Conservation (phyloP, 768 basidiomycete genomes). For the Naematelia aurantialba region DNA sequence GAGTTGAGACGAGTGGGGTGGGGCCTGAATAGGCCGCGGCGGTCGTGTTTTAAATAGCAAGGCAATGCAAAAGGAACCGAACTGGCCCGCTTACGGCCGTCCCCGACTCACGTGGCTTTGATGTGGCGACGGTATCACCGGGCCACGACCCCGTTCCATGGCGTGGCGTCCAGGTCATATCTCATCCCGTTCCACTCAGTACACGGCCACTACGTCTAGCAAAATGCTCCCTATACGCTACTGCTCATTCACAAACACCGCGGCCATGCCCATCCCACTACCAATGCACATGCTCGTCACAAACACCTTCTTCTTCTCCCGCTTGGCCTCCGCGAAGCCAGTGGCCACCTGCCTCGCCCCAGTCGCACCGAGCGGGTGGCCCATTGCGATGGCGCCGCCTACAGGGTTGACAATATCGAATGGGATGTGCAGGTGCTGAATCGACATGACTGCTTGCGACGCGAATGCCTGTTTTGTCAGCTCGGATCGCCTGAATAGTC, state of each 20-base stretch:
- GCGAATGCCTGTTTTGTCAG: slow-evolving; percentile 86
- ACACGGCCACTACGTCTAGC: background rate
- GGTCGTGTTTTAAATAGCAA: too few relatives aligned
- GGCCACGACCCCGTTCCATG: too few relatives aligned
- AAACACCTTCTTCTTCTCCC: slow-evolving; percentile 65
- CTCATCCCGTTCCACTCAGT: too few relatives aligned
- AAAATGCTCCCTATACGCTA: slow-evolving; percentile 9
- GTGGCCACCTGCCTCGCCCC: slow-evolving; percentile 83
- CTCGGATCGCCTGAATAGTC: slow-evolving; percentile 67
- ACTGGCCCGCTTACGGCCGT: too few relatives aligned
- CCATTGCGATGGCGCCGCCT: slow-evolving; percentile 73
- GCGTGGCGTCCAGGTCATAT: too few relatives aligned
- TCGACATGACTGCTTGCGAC: slow-evolving; percentile 83
- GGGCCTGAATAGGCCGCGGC: too few relatives aligned
- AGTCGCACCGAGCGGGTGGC: slow-evolving; percentile 56
- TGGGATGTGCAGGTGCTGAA: slow-evolving; percentile 69
- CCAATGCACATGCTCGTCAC: slow-evolving; percentile 78
- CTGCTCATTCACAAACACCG: slow-evolving; percentile 47
- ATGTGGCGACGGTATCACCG: too few relatives aligned
- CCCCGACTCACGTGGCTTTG: too few relatives aligned
- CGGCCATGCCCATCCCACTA: slow-evolving; percentile 66
- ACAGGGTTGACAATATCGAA: slow-evolving; percentile 68
- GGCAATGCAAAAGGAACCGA: too few relatives aligned
- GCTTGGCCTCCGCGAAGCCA: slow-evolving; percentile 73
- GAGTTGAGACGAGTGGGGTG: too few relatives aligned